Conservation (phyloP, 1,284 basidiomycete genomes). For the Spongiforma sp. region DNA sequence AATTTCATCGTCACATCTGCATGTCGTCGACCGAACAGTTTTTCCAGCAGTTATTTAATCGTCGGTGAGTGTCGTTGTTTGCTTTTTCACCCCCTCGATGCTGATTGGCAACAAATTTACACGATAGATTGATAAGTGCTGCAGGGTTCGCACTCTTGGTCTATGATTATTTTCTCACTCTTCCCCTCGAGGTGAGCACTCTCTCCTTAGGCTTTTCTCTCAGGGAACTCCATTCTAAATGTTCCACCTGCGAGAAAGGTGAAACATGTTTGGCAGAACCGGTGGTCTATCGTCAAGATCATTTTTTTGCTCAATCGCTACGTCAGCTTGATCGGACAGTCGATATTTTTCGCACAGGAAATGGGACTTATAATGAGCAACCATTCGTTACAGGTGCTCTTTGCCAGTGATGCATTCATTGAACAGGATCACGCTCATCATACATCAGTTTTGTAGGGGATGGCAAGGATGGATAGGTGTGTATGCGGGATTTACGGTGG, state of each 20-base stretch:
- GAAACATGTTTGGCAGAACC: not conserved
- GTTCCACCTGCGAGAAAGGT: not conserved
- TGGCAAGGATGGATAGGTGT: not conserved
- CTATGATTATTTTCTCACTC: not conserved
- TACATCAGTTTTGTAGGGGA: not conserved
- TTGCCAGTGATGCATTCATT: no score
- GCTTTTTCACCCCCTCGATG: not conserved
- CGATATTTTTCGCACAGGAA: not conserved
- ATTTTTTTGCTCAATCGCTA: not conserved
- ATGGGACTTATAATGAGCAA: not conserved
- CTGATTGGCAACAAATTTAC: no score
- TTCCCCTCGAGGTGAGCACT: not conserved
- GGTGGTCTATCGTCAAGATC: not conserved
- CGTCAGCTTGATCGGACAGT: not conserved
- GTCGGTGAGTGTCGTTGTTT: not conserved
- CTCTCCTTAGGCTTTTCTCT: no score
- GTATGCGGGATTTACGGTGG: not conserved
- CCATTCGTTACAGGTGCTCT: not conserved
- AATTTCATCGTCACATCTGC: no score
- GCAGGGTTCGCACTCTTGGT: not conserved
- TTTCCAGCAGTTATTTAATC: not conserved
- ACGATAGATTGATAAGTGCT: no score
- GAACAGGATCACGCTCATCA: no score
- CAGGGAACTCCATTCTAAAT: no score
- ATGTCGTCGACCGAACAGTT: not conserved